Percentiles rank a stretch among this genome's conserved stretches.
These are phyloP conservation scores for Parastagonospora nodorum DNA, from an alignment of 2,329 filamentous ascomycete genomes.

Conservation along the genomic window DNA sequence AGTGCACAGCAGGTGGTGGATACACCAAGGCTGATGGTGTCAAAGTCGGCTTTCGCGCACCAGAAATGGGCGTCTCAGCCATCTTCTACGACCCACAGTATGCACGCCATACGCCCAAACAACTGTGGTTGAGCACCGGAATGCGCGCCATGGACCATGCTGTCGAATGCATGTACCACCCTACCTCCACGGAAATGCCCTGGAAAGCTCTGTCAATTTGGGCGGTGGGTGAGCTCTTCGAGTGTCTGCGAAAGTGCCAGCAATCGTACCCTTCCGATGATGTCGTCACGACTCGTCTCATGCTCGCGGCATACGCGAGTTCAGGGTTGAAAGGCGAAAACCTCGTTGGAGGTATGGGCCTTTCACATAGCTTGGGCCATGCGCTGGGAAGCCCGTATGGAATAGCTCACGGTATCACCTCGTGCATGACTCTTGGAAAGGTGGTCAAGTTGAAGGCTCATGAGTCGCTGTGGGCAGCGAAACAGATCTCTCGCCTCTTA, in stretches of 20 bases:
- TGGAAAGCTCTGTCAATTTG: not conserved
- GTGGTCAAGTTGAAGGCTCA: not conserved
- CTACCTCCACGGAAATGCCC: not conserved
- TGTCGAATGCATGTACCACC: not conserved
- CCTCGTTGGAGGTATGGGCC: not conserved
- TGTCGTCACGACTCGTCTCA: not conserved
- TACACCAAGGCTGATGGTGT: not conserved
- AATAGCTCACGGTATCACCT: not conserved
- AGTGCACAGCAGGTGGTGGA: not conserved
- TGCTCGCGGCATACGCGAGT: not conserved
- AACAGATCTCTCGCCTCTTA: slow-evolving; percentile 4
- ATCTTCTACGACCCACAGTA: not conserved
- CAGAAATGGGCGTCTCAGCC: not conserved
- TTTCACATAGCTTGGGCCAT: not conserved
- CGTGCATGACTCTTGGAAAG: not conserved
- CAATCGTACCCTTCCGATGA: not conserved
- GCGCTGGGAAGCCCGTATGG: not conserved
- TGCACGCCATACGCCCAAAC: not conserved
- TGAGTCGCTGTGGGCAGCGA: not conserved
- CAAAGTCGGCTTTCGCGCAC: not conserved
- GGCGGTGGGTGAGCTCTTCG: not conserved
- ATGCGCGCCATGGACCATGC: not conserved
- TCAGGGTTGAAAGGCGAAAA: not conserved
- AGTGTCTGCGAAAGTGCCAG: not conserved
- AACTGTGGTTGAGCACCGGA: not conserved